Evolutionary conservation across 768 basidiomycete genomes (phyloP).

Genomic region (Boletellus emodensis): DNA sequence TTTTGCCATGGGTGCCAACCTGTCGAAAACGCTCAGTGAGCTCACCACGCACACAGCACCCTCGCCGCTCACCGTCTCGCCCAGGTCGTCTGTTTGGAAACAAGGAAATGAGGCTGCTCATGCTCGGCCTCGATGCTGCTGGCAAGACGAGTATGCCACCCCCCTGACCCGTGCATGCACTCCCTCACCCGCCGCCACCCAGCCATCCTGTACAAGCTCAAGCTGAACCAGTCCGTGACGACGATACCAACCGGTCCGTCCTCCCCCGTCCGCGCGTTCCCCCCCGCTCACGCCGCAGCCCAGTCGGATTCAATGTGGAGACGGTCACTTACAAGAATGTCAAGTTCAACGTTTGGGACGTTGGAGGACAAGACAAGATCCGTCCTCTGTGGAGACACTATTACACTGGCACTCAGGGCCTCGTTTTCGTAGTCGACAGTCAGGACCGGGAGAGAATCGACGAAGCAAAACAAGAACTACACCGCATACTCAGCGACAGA

Average conservation of each 20-base stretch:
- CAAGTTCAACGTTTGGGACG: constrained; percentile 94
- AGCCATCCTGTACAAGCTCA: constrained; percentile 99
- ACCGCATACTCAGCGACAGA: constrained; percentile 91
- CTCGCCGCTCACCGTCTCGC: constrained; percentile 5
- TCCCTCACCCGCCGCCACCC: constrained; percentile 8
- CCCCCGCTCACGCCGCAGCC: not conserved
- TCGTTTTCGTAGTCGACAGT: constrained; percentile 97
- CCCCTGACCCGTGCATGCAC: not conserved
- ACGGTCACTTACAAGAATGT: constrained; percentile 99
- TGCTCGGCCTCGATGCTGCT: constrained; percentile 96
- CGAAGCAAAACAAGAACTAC: constrained; percentile 93
- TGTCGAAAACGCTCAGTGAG: constrained; percentile 73
- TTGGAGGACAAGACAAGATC: constrained; percentile 99
- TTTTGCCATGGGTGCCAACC: constrained; percentile 73
- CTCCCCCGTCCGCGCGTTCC: not conserved
- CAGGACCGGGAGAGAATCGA: constrained; percentile 94
- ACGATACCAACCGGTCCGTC: constrained; percentile 89
- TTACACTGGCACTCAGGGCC: constrained; percentile 97
- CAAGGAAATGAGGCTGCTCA: constrained; percentile 97
- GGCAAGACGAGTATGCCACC: constrained; percentile 89
- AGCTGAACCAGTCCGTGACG: constrained; percentile 97
- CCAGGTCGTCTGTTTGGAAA: constrained; percentile 93
- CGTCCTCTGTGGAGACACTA: constrained; percentile 98
- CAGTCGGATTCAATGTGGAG: constrained; percentile 98
- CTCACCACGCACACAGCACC: not conserved